These are phyloP conservation scores for Bromus sterilis DNA, from an alignment of 176 grass and related monocot species.

Conservation along the genomic window DNA sequence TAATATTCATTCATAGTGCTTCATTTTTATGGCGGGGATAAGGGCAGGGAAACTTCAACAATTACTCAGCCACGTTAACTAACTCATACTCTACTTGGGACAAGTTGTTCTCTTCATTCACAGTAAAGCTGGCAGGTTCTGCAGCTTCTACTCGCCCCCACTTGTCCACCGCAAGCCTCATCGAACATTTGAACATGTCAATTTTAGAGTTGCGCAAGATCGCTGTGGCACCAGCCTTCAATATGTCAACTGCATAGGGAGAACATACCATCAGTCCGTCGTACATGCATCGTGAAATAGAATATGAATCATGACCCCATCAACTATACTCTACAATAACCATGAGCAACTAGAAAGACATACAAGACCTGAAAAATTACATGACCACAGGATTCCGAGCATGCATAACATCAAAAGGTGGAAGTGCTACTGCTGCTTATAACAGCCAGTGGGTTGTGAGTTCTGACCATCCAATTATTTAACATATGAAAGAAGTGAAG, in stretches of 20 bases:
- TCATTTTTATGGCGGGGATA: constrained; percentile 23
- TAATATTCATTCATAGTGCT: constrained; percentile 14
- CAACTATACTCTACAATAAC: not conserved
- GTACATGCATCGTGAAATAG: not conserved
- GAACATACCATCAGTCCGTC: not conserved
- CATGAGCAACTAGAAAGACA: not conserved
- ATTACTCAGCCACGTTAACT: constrained; percentile 67
- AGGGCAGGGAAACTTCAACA: not conserved
- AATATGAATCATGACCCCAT: not conserved
- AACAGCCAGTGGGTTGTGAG: not conserved
- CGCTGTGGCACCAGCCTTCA: constrained; percentile 58
- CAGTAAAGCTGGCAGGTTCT: constrained; percentile 67
- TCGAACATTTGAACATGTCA: constrained; percentile 89
- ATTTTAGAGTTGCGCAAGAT: constrained; percentile 87
- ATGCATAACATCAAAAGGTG: not conserved
- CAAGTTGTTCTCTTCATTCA: constrained; percentile 84
- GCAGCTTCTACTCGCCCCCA: constrained; percentile 73
- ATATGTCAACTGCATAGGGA: constrained; percentile 49
- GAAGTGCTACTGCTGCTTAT: not conserved
- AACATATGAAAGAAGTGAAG: not conserved
- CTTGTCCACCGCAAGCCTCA: constrained; percentile 89
- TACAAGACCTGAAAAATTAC: not conserved
- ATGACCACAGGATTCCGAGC: not conserved
- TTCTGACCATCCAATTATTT: not conserved
- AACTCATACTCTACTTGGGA: constrained; percentile 86